Conservation (phyloP, 2,329 filamentous ascomycete genomes). For the Alternaria sp. region DNA sequence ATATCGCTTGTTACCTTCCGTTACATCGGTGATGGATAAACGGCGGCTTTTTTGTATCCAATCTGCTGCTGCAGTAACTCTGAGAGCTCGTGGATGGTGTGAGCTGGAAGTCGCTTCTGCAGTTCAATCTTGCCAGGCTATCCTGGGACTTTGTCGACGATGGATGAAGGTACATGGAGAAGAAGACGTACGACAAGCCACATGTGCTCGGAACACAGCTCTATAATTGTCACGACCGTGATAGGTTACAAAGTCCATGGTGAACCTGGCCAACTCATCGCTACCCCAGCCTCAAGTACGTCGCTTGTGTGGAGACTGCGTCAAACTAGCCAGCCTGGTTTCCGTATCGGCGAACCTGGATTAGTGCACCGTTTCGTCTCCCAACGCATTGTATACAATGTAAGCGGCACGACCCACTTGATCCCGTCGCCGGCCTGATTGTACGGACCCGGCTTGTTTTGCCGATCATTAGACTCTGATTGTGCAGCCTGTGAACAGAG, state of each 20-base stretch:
- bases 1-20: not conserved
- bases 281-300: conserved; percentile 2
- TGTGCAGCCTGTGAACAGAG: not conserved
- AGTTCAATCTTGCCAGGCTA: not conserved
- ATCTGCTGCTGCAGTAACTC: not conserved
- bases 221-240: not conserved
- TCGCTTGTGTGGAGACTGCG: conserved; percentile 5
- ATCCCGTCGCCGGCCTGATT: not conserved
- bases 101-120: not conserved
- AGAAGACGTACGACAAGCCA: not conserved
- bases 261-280: not conserved
- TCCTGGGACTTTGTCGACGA: not conserved
- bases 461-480: conserved; percentile 1
- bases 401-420: not conserved
- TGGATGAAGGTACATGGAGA: not conserved
- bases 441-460: conserved; percentile 2
- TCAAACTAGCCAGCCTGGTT: conserved; percentile 8
- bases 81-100: not conserved
- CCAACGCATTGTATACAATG: not conserved
- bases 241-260: not conserved
- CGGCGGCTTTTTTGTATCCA: not conserved
- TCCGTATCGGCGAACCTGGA: conserved; percentile 10
- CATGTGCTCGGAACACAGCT: not conserved
- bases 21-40: not conserved
- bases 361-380: conserved; percentile 11